A percentile compares a stretch with the other conserved stretches of the same genome.
These are phyloP conservation scores for Paecilomyces sp. DNA, from an alignment of 2,329 filamentous ascomycete species.

Conservation along the genomic window DNA sequence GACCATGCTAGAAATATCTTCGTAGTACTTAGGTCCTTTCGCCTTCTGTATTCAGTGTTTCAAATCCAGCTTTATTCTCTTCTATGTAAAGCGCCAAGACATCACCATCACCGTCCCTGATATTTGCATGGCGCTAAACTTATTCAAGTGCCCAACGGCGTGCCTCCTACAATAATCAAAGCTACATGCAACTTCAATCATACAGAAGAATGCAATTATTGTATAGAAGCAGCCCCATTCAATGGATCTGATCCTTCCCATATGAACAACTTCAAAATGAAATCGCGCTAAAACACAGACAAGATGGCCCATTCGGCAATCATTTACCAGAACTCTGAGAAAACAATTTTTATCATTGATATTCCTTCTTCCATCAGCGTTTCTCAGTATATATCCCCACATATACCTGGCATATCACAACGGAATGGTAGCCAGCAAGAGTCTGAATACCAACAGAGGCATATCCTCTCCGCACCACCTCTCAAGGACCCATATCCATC, in stretches of 20 bases:
- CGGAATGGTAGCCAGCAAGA: conserved; percentile 8
- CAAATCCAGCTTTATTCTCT: too few relatives aligned
- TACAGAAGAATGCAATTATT: too few relatives aligned
- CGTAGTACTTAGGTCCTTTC: not conserved
- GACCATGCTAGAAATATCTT: not conserved
- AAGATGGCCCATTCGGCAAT: conserved; percentile 20
- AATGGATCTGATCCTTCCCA: not conserved
- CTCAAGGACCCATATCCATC: conserved; percentile 40
- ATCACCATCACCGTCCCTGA: too few relatives aligned
- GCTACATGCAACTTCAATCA: too few relatives aligned
- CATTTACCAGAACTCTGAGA: conserved; percentile 43
- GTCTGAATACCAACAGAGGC: not conserved
- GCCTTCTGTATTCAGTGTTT: not conserved
- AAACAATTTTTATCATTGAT: conserved; percentile 47
- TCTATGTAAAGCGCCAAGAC: too few relatives aligned
- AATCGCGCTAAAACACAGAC: not conserved
- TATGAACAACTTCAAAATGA: not conserved
- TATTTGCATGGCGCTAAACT: too few relatives aligned
- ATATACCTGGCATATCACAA: conserved; percentile 4
- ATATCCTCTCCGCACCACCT: conserved; percentile 34
- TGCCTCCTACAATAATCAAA: too few relatives aligned
- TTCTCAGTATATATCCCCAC: conserved; percentile 37
- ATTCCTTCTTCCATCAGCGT: conserved; percentile 51
- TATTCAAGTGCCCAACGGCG: too few relatives aligned
- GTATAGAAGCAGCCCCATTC: too few relatives aligned